A percentile compares a stretch with the other conserved stretches of the same genome.
These are phyloP conservation scores for Ustilago vetiveriae DNA, from an alignment of 1,284 basidiomycete species.

Conservation along the genomic window DNA sequence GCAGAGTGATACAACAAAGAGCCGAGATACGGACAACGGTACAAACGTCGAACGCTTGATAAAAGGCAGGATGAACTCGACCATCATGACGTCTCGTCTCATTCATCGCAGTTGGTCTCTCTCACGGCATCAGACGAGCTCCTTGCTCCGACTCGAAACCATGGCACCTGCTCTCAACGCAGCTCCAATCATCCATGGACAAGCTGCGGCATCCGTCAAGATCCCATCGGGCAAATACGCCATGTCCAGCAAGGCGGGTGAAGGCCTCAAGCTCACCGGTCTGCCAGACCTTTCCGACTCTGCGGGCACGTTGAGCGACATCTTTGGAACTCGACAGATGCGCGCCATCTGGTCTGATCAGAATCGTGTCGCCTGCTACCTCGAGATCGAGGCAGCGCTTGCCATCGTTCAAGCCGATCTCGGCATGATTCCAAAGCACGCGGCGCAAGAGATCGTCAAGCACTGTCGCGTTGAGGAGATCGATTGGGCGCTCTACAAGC, in stretches of 20 bases:
- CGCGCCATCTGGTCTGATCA: conserved; percentile 7
- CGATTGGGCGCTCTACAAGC: conserved; percentile 4
- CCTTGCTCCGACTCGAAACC: background rate
- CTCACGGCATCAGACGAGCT: background rate
- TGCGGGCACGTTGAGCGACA: conserved; percentile 2
- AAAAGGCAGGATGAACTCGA: too few relatives aligned
- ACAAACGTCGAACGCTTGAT: too few relatives aligned
- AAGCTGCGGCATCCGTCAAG: background rate
- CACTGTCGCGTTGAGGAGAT: conserved; percentile 3
- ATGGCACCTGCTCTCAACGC: conserved; percentile 1
- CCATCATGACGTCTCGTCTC: background rate
- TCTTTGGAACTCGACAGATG: conserved; percentile 1
- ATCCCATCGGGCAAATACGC: too few relatives aligned
- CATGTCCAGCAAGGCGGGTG: background rate
- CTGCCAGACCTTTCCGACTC: conserved; percentile 2
- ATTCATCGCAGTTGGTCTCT: background rate
- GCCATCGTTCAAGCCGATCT: conserved; percentile 3
- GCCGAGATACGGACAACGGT: too few relatives aligned
- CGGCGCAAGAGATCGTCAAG: background rate
- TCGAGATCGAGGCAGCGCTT: conserved; percentile 1
- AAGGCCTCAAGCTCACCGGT: conserved; percentile 1
- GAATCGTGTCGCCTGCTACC: conserved; percentile 4
- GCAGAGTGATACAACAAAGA: too few relatives aligned
- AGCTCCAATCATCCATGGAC: background rate
- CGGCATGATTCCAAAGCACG: background rate